Base-by-base conservation (phyloP, 108 stramenopile species). In the Epipyxis sp. region DNA sequence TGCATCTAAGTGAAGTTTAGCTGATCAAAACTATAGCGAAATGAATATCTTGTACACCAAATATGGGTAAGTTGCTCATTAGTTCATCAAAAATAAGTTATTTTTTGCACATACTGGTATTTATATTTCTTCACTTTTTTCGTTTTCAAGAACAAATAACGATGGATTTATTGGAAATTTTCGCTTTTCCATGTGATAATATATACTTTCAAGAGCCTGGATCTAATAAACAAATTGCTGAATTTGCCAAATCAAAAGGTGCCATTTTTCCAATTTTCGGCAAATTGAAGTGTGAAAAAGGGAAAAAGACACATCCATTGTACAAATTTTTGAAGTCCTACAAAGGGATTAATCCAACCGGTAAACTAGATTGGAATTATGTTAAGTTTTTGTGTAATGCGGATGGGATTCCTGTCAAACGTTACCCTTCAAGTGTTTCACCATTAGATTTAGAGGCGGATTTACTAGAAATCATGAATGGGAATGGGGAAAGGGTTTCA, bases 151-250 rank as follows among this genome's bases (percentile, higher is more conserved):
- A n/a, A n/a, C n/a, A n/a, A n/a, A n/a, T n/a, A n/a, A n/a, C n/a
- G n/a, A n/a, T n/a, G n/a, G n/a, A n/a, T n/a, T n/a, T n/a, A n/a
- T 80, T 86, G 13, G 80, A 74, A 57, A 74, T 87, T 44, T 65
- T 87, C 43, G 87, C 83, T n/a, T 86, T 89, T 44, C 88, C 88
- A n/a, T 89, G 85, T 84, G 88, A 89, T 67, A 83, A 87, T 62
- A 88, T 89, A 59, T 86, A 79, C 39, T 46, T 39, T 25, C 86
- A 89, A 79, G 87, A 86, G 72, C 82, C 84, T 0, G 77, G 59
- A n/a, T 27, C 13, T 20, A 3, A 25, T 59, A 78, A 29, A 35
- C 30, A 65, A 25, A 84, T 45, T 84, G 3, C 34, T 10, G 20
- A 16, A 35, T 65, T 32, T 37, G 61, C 35, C 25, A 3, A 32